Evolutionary conservation across 2,329 filamentous ascomycete genomes (phyloP).

Genomic region (Didymella keratinophila): DNA sequence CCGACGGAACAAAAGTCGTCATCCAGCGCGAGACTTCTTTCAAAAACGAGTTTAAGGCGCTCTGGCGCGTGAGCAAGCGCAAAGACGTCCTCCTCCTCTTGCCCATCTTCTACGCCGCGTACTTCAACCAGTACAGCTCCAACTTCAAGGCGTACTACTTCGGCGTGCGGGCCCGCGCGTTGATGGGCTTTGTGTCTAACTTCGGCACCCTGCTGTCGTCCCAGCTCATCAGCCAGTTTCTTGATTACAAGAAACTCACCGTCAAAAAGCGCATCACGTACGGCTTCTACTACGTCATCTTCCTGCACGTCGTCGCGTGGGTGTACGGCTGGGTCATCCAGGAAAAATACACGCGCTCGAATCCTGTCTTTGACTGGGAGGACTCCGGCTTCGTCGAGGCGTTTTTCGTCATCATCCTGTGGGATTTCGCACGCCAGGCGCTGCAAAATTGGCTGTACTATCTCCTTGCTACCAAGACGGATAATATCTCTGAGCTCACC

Average conservation of each 20-base stretch:
- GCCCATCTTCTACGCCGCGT: constrained; percentile 56
- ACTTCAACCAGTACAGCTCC: constrained; percentile 57
- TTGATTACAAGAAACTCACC: constrained; percentile 53
- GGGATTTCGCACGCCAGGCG: constrained; percentile 61
- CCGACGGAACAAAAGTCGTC: constrained; percentile 52
- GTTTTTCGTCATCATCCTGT: constrained; percentile 59
- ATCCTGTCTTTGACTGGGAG: constrained; percentile 54
- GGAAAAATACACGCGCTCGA: constrained; percentile 58
- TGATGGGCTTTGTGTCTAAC: constrained; percentile 58
- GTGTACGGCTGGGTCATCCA: constrained; percentile 63
- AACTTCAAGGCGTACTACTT: constrained; percentile 62
- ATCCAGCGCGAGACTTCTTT: constrained; percentile 51
- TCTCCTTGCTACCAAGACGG: constrained; percentile 62
- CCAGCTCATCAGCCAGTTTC: constrained; percentile 54
- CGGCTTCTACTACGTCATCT: constrained; percentile 57
- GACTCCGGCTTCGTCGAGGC: constrained; percentile 55
- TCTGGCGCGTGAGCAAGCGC: constrained; percentile 43
- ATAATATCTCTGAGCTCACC: constrained; percentile 62
- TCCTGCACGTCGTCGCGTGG: constrained; percentile 59
- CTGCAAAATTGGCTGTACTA: constrained; percentile 67
- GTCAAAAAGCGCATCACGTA: constrained; percentile 55
- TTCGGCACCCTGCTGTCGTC: constrained; percentile 56
- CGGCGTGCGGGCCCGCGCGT: constrained; percentile 56
- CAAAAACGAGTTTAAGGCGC: constrained; percentile 51
- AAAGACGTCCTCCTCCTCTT: constrained; percentile 52